Evolutionary conservation across 2,329 filamentous ascomycete genomes (phyloP).

Genomic region (Cordyceps militaris): DNA sequence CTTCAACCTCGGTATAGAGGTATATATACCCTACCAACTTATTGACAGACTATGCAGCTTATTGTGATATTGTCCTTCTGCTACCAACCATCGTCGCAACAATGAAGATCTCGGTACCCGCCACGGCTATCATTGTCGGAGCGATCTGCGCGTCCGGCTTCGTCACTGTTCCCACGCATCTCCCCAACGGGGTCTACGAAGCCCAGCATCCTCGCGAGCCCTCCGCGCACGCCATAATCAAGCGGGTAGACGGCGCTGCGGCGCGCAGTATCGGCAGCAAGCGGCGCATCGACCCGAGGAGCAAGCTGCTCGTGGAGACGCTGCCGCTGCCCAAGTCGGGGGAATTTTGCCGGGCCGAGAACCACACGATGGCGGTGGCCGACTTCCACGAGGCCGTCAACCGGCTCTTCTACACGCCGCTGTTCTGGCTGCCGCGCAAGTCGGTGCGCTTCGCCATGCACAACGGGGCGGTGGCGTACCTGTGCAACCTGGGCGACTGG

Average conservation of each 20-base stretch:
- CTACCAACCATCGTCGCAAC: background rate
- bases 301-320: background rate
- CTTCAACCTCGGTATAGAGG: too few species aligned
- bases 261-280: too few species aligned
- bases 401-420: constrained; percentile 13
- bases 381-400: constrained; percentile 10
- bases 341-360: background rate
- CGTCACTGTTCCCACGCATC: background rate
- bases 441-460: constrained; percentile 12
- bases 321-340: background rate
- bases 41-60: too few species aligned
- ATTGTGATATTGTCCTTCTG: too few species aligned
- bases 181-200: background rate
- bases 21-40: too few species aligned
- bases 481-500: constrained; percentile 12
- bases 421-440: constrained; percentile 10
- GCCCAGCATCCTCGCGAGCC: background rate
- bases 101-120: background rate
- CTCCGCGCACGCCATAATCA: background rate
- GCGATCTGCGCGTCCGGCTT: background rate
- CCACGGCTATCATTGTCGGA: background rate
- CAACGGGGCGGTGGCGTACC: constrained; percentile 7
- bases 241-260: background rate
- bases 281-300: too few species aligned
- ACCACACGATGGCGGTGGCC: background rate